Conservation (phyloP, 352 stramenopile genomes). For the Phytophthora lateralis region DNA sequence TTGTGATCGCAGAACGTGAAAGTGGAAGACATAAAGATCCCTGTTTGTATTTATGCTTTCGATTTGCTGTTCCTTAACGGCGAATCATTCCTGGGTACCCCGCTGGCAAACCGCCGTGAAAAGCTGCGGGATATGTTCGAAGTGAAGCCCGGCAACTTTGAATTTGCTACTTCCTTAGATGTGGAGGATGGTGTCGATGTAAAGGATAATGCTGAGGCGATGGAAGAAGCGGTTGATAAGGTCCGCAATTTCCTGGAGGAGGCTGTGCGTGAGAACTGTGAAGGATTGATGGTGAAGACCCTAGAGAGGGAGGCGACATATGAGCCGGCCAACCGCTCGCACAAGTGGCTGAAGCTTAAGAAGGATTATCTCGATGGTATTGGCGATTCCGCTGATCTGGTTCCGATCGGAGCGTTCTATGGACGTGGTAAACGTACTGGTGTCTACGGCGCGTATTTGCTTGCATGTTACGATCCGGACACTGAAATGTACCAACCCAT, state of each 20-base stretch:
- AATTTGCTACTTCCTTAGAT: constrained; percentile 94
- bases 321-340: constrained; percentile 96
- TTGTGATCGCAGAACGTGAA: constrained; percentile 63
- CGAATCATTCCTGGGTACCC: constrained; percentile 91
- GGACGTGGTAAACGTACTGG: constrained; percentile 96
- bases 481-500: constrained; percentile 98
- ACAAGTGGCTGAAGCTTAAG: constrained; percentile 99
- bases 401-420: constrained; percentile 98
- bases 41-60: constrained; percentile 96
- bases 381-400: constrained; percentile 98
- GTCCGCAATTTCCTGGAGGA: constrained; percentile 95
- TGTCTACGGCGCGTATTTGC: constrained; percentile 97
- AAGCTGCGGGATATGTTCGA: constrained; percentile 94
- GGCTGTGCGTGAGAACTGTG: constrained; percentile 93
- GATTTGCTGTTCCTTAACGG: constrained; percentile 99
- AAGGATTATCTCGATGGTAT: constrained; percentile 99
- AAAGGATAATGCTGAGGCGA: constrained; percentile 88
- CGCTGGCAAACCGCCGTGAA: constrained; percentile 90
- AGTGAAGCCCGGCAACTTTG: constrained; percentile 92
- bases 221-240: constrained; percentile 79
- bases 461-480: constrained; percentile 98
- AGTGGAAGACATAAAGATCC: constrained; percentile 91
- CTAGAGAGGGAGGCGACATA: constrained; percentile 97
- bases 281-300: constrained; percentile 99
- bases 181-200: constrained; percentile 86